phyloP scores from a whole-genome alignment of 108 stramenopile species.

The Fragilaria radians region DNA sequence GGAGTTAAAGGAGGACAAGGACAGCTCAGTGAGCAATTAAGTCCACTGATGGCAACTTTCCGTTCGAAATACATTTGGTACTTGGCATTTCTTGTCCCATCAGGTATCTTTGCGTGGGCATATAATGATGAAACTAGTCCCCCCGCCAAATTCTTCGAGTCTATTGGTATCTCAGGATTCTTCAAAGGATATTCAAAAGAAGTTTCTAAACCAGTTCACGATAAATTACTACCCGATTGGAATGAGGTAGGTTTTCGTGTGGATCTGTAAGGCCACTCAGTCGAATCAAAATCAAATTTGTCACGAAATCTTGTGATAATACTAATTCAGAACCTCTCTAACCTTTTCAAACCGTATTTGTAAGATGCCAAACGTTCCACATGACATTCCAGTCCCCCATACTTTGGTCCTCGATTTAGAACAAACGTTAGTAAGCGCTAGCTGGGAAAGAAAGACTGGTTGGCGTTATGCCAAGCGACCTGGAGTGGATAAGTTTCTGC shows the following conservation, averaged over 20 bases:
- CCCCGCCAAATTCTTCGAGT: slow-evolving; percentile 51
- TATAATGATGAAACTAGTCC: slow-evolving; percentile 65
- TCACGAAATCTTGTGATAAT: slow-evolving; percentile 8
- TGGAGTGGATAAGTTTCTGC: slow-evolving; percentile 91
- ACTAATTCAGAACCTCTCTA: neutral
- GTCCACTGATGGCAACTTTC: too few species aligned
- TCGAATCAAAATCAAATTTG: neutral
- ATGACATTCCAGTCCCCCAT: slow-evolving; percentile 86
- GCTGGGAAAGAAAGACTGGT: slow-evolving; percentile 92
- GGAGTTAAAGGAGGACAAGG: too few species aligned
- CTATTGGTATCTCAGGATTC: slow-evolving; percentile 61
- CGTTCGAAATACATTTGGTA: too few species aligned
- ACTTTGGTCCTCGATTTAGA: slow-evolving; percentile 94
- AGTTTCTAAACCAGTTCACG: slow-evolving; percentile 79
- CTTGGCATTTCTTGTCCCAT: slow-evolving; percentile 57
- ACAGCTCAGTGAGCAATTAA: too few species aligned
- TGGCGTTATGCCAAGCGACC: slow-evolving; percentile 97
- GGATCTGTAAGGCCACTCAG: neutral
- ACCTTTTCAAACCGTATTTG: neutral
- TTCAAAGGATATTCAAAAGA: slow-evolving; percentile 39
- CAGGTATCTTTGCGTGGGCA: slow-evolving; percentile 71
- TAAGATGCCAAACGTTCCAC: slow-evolving; percentile 85
- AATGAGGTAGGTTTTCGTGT: slow-evolving; percentile 41
- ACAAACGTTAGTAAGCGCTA: slow-evolving; percentile 84
- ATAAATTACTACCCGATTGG: slow-evolving; percentile 93